These are phyloP conservation scores for Cladobotryum mycophilum DNA, from an alignment of 2,329 filamentous ascomycete species.

Conservation along the genomic window DNA sequence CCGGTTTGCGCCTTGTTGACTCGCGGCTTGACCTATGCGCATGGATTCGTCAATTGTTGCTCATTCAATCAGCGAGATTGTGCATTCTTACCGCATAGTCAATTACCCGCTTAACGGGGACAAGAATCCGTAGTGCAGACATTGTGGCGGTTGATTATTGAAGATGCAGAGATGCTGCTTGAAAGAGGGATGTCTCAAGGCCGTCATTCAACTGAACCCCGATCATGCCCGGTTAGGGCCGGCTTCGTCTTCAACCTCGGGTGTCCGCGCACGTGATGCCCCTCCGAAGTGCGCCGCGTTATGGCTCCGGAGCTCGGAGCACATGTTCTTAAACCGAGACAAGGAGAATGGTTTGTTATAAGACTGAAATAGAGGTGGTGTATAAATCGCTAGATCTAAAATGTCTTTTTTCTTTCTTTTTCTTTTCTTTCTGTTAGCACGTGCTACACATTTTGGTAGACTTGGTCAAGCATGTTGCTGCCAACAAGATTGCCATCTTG, in stretches of 20 bases:
- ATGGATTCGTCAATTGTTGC: constrained; percentile 10
- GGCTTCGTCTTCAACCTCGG: constrained; percentile 34
- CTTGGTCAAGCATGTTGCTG: no score
- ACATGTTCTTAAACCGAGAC: neutral
- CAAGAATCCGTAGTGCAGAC: constrained; percentile 66
- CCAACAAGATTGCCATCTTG: no score
- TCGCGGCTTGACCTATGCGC: constrained; percentile 56
- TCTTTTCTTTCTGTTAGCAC: no score
- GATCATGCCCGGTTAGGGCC: constrained; percentile 36
- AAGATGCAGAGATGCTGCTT: constrained; percentile 18
- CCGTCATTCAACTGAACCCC: constrained; percentile 7
- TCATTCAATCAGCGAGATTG: neutral
- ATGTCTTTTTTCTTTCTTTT: no score
- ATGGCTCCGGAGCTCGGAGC: neutral
- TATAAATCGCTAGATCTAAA: constrained; percentile 19
- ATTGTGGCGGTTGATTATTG: constrained; percentile 33
- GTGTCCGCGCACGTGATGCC: constrained; percentile 30
- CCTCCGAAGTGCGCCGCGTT: neutral
- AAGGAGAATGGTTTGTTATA: no score
- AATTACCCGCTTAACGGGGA: constrained; percentile 78
- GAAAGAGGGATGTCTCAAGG: constrained; percentile 12
- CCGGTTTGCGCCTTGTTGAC: constrained; percentile 71
- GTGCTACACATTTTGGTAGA: no score
- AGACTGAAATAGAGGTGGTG: constrained; percentile 1
- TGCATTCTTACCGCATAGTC: constrained; percentile 65